These are phyloP conservation scores for Alternaria longipes DNA, from an alignment of 2,329 filamentous ascomycete genomes.

Conservation along the genomic window DNA sequence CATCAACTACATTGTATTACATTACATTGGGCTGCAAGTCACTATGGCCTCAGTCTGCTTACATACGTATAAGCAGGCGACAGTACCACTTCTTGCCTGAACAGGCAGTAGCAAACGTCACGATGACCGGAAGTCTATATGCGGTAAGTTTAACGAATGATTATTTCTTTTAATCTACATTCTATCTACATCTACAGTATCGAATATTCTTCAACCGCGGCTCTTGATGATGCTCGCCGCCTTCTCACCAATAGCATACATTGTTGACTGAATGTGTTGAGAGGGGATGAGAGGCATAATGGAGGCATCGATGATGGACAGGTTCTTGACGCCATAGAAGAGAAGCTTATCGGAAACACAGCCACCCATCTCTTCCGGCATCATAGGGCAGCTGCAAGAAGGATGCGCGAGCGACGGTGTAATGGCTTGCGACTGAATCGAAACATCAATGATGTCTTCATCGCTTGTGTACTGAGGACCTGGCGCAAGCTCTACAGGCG, in stretches of 20 bases:
- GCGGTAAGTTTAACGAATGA: too few relatives aligned
- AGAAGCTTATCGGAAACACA: constrained; percentile 38
- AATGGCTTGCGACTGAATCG: constrained; percentile 25
- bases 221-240: too few relatives aligned
- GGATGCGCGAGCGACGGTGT: constrained; percentile 40
- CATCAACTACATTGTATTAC: too few relatives aligned
- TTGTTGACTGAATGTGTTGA: constrained; percentile 44
- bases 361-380: constrained; percentile 43
- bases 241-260: constrained; percentile 49
- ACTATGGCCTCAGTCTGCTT: too few relatives aligned
- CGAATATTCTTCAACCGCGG: too few relatives aligned
- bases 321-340: constrained; percentile 41
- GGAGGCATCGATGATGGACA: constrained; percentile 45
- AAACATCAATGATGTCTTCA: constrained; percentile 35
- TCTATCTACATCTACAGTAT: too few relatives aligned
- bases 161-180: too few relatives aligned
- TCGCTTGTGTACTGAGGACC: constrained; percentile 41
- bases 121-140: too few relatives aligned
- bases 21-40: too few relatives aligned
- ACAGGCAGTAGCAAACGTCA: too few relatives aligned
- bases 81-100: too few relatives aligned
- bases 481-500: constrained; percentile 34
- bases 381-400: constrained; percentile 45
- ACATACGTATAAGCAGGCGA: too few relatives aligned
- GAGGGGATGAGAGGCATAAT: constrained; percentile 45